Evolutionary conservation across 345 rosid genomes (phyloP).

Genomic region (Carallia brachiata): DNA sequence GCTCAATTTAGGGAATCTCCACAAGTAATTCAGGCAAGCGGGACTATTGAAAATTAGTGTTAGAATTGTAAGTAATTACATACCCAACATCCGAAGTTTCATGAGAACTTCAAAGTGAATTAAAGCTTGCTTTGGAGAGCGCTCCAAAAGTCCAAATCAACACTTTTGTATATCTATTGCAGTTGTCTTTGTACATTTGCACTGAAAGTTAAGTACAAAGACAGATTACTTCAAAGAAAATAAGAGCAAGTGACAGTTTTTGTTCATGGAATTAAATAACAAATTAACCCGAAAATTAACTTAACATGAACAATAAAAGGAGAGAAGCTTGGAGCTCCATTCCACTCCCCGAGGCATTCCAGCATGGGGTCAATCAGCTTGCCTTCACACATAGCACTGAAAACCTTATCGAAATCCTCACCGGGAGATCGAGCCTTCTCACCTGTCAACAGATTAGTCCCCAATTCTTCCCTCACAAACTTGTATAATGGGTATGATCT

Average conservation of each 20-base stretch:
- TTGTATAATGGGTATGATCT: conserved; percentile 36
- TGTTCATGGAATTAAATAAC: neutral
- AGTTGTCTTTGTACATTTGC: neutral
- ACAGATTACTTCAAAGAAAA: neutral
- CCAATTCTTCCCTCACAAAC: conserved; percentile 32
- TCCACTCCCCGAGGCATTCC: conserved; percentile 31
- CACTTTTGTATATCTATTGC: neutral
- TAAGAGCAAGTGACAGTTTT: too few species aligned
- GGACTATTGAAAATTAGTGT: too few species aligned
- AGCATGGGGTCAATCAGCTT: conserved; percentile 31
- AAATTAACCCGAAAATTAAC: neutral
- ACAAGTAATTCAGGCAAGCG: neutral
- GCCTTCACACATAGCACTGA: conserved; percentile 28
- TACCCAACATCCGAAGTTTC: neutral
- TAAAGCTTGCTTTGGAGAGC: neutral
- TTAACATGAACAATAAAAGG: neutral
- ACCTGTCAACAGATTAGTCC: conserved; percentile 24
- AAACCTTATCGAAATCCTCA: conserved; percentile 32
- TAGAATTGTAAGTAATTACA: neutral
- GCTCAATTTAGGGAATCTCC: neutral
- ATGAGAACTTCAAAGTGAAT: too few species aligned
- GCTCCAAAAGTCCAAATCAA: too few species aligned
- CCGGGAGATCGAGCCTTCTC: conserved; percentile 27
- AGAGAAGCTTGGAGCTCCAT: conserved; percentile 6
- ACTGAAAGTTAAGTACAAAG: neutral